Evolutionary conservation across 2,329 filamentous ascomycete genomes (phyloP), one percentile per base, ranked within the genome.

Genomic region (Kalmusia sp.): DNA sequence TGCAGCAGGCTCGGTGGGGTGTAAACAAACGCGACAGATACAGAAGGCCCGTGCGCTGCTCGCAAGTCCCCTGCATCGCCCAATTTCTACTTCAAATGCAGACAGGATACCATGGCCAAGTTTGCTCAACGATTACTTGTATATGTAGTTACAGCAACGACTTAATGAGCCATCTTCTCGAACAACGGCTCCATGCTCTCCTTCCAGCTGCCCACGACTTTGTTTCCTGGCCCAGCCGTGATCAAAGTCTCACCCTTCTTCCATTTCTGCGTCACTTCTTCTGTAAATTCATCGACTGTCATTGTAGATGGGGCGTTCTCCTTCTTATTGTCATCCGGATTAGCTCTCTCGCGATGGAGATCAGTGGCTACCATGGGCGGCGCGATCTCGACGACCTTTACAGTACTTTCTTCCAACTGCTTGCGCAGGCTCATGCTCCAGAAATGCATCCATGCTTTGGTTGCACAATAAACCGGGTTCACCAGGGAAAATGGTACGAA

Each of bases 381-480:
- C 38, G 76, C 82, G 59, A 86, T 81, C 67, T 86, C 82, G 0
- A 86, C 73, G 0, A 85, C 80, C 9, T 71, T 74, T 27, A 85
- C 69, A 1, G 72, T 74, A 0, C 74, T 76, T 11, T 71, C 65
- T 38, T 69, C 62, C 0, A 86, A 67, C 62, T 86, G 83, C 1
- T 78, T 77, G 4, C 83, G 74, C 21, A 87, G 60, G 38, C 81
- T 83, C 77, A 85, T 79, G 22, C 71, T 80, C 77, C 79, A 85
- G 65, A 80, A 85, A 61, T 85, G 82, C 33, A 84, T 31, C 80
- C 79, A 86, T 0, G 82, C 80, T 61, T 87, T 87, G 2, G 82
- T 85, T 2, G 79, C 83, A 61, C 84, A 84, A 68, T 86, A 87
- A 1, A 85, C 79, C 0, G 82, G 83, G 59, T 84, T 86, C 57